A percentile compares a stretch with the other conserved stretches of the same genome.
Evolutionary conservation across 805 yeast genomes (phyloP).

Genomic region (Ogataea nakhonphanomensis): DNA sequence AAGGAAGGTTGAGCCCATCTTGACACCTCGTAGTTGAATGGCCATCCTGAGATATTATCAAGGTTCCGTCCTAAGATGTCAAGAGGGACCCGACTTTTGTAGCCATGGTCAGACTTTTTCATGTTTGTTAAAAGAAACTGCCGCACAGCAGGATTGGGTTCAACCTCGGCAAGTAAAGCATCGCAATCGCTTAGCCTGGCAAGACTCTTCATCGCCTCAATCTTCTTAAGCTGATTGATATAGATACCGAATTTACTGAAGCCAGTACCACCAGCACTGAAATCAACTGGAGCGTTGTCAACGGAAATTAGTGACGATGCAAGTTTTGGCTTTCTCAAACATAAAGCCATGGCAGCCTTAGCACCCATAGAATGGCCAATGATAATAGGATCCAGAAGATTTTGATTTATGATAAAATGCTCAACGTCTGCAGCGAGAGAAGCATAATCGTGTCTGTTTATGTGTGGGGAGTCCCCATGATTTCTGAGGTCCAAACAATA

Average conservation of each 20-base stretch:
- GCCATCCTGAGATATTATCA: slow-evolving; percentile 72
- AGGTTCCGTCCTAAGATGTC: slow-evolving; percentile 63
- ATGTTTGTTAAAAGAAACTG: slow-evolving; percentile 78
- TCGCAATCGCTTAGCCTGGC: slow-evolving; percentile 56
- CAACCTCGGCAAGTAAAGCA: slow-evolving; percentile 57
- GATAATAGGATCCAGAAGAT: slow-evolving; percentile 50
- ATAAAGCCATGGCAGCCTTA: slow-evolving; percentile 85
- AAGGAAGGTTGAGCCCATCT: slow-evolving; percentile 71
- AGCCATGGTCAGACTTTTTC: slow-evolving; percentile 39
- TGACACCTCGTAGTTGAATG: slow-evolving; percentile 51
- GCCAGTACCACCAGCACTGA: slow-evolving; percentile 42
- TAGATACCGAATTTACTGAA: slow-evolving; percentile 58
- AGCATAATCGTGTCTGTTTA: slow-evolving; percentile 68
- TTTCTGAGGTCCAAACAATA: slow-evolving; percentile 78
- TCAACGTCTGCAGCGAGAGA: slow-evolving; percentile 86
- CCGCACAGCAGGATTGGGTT: slow-evolving; percentile 55
- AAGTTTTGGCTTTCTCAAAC: slow-evolving; percentile 61
- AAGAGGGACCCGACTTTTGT: slow-evolving; percentile 63
- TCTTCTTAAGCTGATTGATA: slow-evolving; percentile 56
- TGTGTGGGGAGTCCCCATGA: slow-evolving; percentile 90
- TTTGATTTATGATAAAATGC: slow-evolving; percentile 51
- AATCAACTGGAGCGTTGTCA: slow-evolving; percentile 85
- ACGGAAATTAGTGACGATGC: slow-evolving; percentile 68
- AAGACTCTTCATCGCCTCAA: slow-evolving; percentile 46
- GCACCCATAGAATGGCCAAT: slow-evolving; percentile 94